Evolutionary conservation across 169 alveolate species (phyloP).

Genomic region (Plasmodium knowlesi): DNA sequence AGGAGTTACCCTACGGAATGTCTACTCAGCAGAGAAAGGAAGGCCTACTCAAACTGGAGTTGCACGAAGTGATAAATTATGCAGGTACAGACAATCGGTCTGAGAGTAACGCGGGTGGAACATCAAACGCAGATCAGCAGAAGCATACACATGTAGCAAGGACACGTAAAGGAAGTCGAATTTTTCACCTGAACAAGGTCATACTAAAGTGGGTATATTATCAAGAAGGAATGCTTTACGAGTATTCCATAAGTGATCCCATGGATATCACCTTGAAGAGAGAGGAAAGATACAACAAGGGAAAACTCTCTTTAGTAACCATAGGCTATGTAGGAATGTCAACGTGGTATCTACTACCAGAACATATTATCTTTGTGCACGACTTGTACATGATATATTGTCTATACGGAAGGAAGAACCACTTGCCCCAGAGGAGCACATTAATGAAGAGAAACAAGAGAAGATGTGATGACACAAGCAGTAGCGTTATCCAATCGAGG

Average conservation of each 20-base stretch:
- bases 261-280: neutral
- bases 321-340: neutral
- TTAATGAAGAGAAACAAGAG: neutral
- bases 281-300: neutral
- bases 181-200: neutral
- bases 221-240: slow-evolving; percentile 4
- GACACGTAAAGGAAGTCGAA: neutral
- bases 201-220: slow-evolving; percentile 15
- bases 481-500: neutral
- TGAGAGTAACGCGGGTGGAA: neutral
- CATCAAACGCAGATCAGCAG: neutral
- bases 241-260: slow-evolving; percentile 30
- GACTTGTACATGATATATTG: slow-evolving; percentile 5
- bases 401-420: neutral
- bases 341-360: slow-evolving; percentile 11
- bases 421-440: neutral
- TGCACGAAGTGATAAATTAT: slow-evolving; percentile 10
- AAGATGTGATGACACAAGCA: neutral
- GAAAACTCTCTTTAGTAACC: neutral
- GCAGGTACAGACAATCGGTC: neutral
- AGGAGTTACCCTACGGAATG: slow-evolving; percentile 6
- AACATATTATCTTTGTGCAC: slow-evolving; percentile 7
- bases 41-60: slow-evolving; percentile 42
- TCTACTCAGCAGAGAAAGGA: neutral
- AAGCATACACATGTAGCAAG: neutral